Conservation (phyloP, 352 stramenopile species). For the Globisporangium solare region DNA sequence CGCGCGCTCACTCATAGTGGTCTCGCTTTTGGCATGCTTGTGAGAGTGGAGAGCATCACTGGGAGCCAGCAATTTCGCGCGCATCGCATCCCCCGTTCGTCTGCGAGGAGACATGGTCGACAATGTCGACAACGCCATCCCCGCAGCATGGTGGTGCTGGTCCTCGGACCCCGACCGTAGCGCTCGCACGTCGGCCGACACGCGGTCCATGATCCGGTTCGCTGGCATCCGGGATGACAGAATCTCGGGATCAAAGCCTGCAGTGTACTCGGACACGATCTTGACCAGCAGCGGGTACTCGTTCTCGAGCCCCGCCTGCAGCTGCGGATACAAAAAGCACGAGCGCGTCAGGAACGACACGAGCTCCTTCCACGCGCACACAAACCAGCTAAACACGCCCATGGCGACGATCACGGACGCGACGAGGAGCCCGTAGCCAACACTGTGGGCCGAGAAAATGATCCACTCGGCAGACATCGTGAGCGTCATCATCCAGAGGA, state of each 20-base stretch:
- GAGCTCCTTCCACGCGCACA: constrained; percentile 72
- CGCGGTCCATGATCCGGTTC: constrained; percentile 15
- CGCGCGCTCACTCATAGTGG: constrained; percentile 4
- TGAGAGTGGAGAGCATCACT: no score
- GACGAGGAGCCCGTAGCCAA: constrained; percentile 68
- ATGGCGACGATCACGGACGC: constrained; percentile 75
- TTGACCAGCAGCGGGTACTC: constrained; percentile 77
- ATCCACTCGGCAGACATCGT: constrained; percentile 77
- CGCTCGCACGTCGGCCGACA: constrained; percentile 1
- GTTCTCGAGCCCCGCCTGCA: constrained; percentile 63
- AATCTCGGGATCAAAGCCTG: constrained; percentile 73
- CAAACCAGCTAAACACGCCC: constrained; percentile 77
- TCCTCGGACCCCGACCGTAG: not conserved
- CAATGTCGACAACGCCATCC: constrained; percentile 10
- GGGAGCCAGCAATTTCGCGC: constrained; percentile 1
- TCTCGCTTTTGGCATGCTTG: not conserved
- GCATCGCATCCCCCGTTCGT: constrained; percentile 4
- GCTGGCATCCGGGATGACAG: constrained; percentile 37
- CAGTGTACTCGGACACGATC: constrained; percentile 81
- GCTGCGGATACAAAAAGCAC: constrained; percentile 78
- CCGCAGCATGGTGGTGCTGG: constrained; percentile 7
- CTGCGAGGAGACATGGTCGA: constrained; percentile 9
- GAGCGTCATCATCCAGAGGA: constrained; percentile 76
- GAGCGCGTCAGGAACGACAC: constrained; percentile 77
- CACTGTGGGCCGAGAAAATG: constrained; percentile 76